These are phyloP conservation scores for Acephala macrosclerotiorum DNA, from an alignment of 2,329 filamentous ascomycete species.

Conservation along the genomic window DNA sequence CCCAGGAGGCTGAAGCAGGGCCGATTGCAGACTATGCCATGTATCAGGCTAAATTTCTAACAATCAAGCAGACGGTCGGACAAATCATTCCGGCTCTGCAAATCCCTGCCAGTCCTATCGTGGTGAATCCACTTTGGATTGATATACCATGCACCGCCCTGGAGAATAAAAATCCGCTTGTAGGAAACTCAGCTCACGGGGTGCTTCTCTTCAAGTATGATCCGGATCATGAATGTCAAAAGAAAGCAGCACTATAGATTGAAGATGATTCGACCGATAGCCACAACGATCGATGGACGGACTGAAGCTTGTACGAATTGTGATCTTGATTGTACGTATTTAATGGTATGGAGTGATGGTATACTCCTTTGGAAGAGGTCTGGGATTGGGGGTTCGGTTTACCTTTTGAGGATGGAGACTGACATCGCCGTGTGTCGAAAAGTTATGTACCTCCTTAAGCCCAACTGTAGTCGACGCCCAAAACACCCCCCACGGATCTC, in stretches of 20 bases:
- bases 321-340: not conserved
- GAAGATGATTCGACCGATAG: not conserved
- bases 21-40: too few species aligned
- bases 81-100: not conserved
- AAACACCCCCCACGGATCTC: conserved; percentile 54
- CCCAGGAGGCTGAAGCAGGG: too few species aligned
- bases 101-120: too few species aligned
- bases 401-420: too few species aligned
- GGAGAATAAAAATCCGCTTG: not conserved
- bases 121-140: not conserved
- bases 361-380: too few species aligned
- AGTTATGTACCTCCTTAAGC: conserved; percentile 32
- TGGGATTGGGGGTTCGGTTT: too few species aligned
- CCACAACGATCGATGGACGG: not conserved
- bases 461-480: conserved; percentile 31
- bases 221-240: not conserved
- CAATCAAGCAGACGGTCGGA: not conserved
- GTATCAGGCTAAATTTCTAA: not conserved
- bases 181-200: not conserved
- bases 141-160: not conserved
- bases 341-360: too few species aligned
- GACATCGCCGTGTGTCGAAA: too few species aligned
- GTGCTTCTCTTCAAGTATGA: not conserved
- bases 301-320: not conserved
- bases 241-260: not conserved